Evolutionary conservation across 78 protist genomes (phyloP), one percentile per base, ranked within the genome.

Genomic region (Tieghemostelium lacteum): DNA sequence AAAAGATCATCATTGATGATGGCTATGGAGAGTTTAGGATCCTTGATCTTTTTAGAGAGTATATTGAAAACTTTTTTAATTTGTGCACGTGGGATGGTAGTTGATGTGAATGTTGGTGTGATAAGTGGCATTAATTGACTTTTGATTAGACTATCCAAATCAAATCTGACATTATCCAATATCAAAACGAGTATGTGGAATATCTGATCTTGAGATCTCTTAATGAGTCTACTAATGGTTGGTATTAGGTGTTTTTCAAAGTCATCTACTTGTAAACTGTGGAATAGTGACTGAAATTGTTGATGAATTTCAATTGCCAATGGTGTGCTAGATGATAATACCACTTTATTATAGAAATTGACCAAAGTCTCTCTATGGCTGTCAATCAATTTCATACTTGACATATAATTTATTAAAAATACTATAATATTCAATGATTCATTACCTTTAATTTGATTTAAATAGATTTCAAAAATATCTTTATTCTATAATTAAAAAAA

Each of bases 151-250:
- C 57, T 26, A 20, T 76, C 55, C 22, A 83, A 42, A 83, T 83
- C 91, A 39, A 83, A 50, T 20, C 3, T 40, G 16, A 12, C 6
- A 60, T 57, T 57, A 20, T 83, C 91, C n/a, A 83, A 63, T 36
- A 83, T 83, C 20, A 58, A 28, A 8, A 12, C 2, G 3, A 69
- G 14, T 16, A 83, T 50, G 1, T 55, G 31, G 10, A 73, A 57
- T 6, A 83, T 73, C 33, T 83, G 77, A 8, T 83, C 91, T 58
- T 66, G 91, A 28, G 63, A 40, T 83, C 91, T 83, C 17, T 83
- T 83, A 12, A 83, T 83, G 4, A 67, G 42, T 58, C 91, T 58
- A 31, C 73, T 40, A 14, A 83, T 19, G 17, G 91, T 61, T 66
- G 91, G 80, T 17, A 69, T 16, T 8, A 83, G n/a, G 40, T 58